These are phyloP conservation scores for Penicillium brevicompactum DNA, from an alignment of 2,329 filamentous ascomycete species.

Conservation along the genomic window DNA sequence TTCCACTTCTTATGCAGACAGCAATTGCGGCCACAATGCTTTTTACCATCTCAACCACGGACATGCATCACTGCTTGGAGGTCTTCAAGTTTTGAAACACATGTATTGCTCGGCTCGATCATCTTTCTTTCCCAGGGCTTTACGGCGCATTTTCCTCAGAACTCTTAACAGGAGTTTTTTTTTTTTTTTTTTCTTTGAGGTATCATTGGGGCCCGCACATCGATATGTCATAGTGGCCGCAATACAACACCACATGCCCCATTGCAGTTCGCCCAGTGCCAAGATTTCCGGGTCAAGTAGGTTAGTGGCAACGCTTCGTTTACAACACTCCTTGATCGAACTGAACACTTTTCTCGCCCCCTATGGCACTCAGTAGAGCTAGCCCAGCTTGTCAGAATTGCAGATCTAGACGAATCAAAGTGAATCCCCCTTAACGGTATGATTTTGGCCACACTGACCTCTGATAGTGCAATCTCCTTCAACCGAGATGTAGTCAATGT, in stretches of 20 bases:
- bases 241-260: background rate
- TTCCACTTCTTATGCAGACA: background rate
- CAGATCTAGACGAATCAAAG: slow-evolving; percentile 2
- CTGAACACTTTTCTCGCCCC: background rate
- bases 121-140: too few relatives aligned
- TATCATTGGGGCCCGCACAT: too few relatives aligned
- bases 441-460: background rate
- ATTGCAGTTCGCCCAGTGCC: too few relatives aligned
- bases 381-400: slow-evolving; percentile 5
- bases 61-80: too few relatives aligned
- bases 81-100: too few relatives aligned
- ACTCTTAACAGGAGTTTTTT: too few relatives aligned
- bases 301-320: background rate
- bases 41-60: too few relatives aligned
- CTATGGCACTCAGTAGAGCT: background rate
- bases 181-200: too few relatives aligned
- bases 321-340: background rate
- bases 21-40: background rate
- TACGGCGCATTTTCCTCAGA: too few relatives aligned
- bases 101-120: too few relatives aligned
- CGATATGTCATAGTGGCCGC: background rate
- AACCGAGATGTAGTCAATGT: slow-evolving; percentile 4
- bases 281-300: background rate
- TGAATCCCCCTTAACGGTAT: background rate
- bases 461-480: slow-evolving; percentile 1